Percentiles rank a stretch among this genome's conserved stretches.
phyloP scores from a whole-genome alignment of 2,329 filamentous ascomycete species.

The Colletotrichum chlorophyti region DNA sequence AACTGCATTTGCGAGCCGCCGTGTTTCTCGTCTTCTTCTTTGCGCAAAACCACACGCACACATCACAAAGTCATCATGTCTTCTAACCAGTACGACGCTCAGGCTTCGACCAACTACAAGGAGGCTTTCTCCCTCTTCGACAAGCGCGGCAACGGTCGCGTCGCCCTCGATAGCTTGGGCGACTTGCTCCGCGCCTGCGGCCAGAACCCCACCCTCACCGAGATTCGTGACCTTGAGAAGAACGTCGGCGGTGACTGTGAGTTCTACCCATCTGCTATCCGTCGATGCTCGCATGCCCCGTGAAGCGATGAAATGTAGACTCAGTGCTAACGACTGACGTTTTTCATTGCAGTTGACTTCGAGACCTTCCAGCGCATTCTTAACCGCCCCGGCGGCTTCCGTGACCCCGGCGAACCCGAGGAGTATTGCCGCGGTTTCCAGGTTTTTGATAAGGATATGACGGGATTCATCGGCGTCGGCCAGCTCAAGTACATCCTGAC shows the following conservation, averaged over 20 bases:
- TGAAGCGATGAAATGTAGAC: too few species aligned
- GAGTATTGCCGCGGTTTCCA: conserved; percentile 99
- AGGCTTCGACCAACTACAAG: conserved; percentile 97
- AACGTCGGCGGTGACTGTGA: conserved; percentile 88
- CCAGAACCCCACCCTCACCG: conserved; percentile 93
- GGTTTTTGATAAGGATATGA: conserved; percentile 99
- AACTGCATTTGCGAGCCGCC: too few species aligned
- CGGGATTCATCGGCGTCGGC: conserved; percentile 95
- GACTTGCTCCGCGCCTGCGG: conserved; percentile 96
- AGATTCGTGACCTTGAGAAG: conserved; percentile 93
- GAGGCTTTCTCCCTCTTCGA: conserved; percentile 99
- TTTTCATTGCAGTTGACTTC: conserved; percentile 78
- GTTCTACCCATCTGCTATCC: conserved; percentile 43
- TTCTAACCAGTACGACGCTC: conserved; percentile 60
- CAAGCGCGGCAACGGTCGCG: conserved; percentile 96
- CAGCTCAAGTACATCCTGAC: conserved; percentile 98
- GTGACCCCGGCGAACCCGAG: conserved; percentile 95
- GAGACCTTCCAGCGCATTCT: conserved; percentile 96
- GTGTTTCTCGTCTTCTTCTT: neutral
- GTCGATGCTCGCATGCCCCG: neutral
- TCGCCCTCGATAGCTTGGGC: conserved; percentile 83
- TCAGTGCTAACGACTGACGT: conserved; percentile 25
- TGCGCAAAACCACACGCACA: neutral
- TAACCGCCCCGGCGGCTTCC: conserved; percentile 97
- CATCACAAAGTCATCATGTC: conserved; percentile 50